Conservation (phyloP, 768 basidiomycete species). For the Tulasnella sp. region DNA sequence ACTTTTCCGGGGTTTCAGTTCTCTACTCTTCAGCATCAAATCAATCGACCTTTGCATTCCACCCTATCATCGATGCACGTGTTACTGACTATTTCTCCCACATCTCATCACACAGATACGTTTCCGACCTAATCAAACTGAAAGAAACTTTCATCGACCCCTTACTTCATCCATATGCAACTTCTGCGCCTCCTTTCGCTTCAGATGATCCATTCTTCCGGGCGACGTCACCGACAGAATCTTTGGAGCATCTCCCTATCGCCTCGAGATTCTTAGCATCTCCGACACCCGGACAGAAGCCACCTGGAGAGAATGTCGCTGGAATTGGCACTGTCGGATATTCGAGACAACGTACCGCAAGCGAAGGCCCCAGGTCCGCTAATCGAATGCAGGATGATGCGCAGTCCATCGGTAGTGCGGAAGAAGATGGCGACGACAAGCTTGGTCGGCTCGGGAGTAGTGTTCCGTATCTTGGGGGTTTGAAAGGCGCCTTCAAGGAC, state of each 20-base stretch:
- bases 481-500: constrained; percentile 18
- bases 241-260: constrained; percentile 75
- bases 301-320: background rate
- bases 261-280: constrained; percentile 83
- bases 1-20: background rate
- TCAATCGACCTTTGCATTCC: background rate
- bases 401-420: constrained; percentile 66
- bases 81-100: constrained; percentile 14
- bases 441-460: background rate
- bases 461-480: background rate
- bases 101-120: constrained; percentile 59
- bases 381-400: background rate
- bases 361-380: background rate
- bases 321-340: constrained; percentile 10
- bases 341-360: constrained; percentile 10
- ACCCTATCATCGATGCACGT: constrained; percentile 9
- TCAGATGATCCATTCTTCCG: constrained; percentile 45
- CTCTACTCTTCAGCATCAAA: constrained; percentile 1
- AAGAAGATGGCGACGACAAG: constrained; percentile 50
- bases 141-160: constrained; percentile 91
- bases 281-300: constrained; percentile 22
- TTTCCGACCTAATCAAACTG: constrained; percentile 83
- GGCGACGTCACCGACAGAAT: constrained; percentile 59
- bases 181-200: constrained; percentile 50
- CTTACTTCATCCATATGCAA: constrained; percentile 77